Evolutionary conservation across 495 filamentous ascomycete genomes (phyloP).

Genomic region (Trichocladium uniseriatum): DNA sequence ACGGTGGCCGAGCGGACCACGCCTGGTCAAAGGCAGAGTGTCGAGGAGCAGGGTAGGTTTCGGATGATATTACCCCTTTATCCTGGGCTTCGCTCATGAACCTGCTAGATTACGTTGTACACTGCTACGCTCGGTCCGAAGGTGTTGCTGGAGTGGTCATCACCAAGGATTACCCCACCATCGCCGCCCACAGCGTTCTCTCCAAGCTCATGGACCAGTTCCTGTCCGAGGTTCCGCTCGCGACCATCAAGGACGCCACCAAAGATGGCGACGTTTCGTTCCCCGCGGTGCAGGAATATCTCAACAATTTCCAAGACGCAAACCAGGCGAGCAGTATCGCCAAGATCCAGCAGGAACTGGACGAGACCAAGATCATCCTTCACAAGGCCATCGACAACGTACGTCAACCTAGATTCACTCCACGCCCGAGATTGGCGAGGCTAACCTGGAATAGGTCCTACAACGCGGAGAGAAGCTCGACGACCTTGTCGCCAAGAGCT

Average conservation of each 20-base stretch:
- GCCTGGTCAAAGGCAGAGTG: conserved; percentile 82
- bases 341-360: conserved; percentile 93
- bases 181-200: conserved; percentile 90
- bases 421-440: neutral
- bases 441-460: conserved; percentile 40
- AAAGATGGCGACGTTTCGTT: conserved; percentile 45
- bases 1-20: conserved; percentile 71
- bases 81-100: neutral
- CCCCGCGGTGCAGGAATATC: conserved; percentile 70
- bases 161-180: conserved; percentile 75
- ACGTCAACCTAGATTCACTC: too few relatives aligned
- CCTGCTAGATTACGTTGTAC: conserved; percentile 62
- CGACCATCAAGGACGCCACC: conserved; percentile 47
- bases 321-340: conserved; percentile 80
- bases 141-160: conserved; percentile 85
- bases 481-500: conserved; percentile 77
- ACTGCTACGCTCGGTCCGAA: conserved; percentile 81
- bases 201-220: conserved; percentile 93
- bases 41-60: conserved; percentile 70
- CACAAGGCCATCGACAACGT: conserved; percentile 91
- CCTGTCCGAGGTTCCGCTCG: conserved; percentile 65
- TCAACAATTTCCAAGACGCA: conserved; percentile 84
- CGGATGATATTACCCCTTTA: neutral
- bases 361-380: conserved; percentile 95
- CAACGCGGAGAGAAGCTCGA: conserved; percentile 90